Conservation (phyloP, 1,284 basidiomycete species). For the Ustilago nuda region DNA sequence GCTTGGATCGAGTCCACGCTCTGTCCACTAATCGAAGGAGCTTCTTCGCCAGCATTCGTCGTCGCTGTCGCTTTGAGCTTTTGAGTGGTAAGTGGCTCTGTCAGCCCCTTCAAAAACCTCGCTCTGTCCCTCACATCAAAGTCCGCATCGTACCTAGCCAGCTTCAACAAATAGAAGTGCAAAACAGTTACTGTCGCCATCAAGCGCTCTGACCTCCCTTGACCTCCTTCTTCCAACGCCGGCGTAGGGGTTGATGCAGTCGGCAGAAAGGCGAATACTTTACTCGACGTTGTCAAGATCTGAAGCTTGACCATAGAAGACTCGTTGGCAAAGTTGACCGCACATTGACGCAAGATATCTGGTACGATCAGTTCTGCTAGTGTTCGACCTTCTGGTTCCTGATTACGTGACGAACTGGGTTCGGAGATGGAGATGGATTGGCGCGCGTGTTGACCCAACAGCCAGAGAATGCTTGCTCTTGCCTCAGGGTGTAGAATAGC, state of each 20-base stretch:
- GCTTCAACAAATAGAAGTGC: conserved; percentile 56
- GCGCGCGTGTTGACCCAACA: conserved; percentile 63
- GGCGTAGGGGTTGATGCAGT: conserved; percentile 11
- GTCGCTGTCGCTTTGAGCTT: not conserved
- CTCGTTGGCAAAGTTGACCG: conserved; percentile 63
- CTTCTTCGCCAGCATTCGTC: not conserved
- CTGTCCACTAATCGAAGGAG: not conserved
- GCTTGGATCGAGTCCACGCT: conserved; percentile 27
- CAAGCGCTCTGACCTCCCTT: conserved; percentile 26
- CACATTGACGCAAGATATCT: conserved; percentile 63
- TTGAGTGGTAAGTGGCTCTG: conserved; percentile 26
- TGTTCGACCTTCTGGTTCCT: conserved; percentile 24
- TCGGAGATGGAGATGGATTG: conserved; percentile 19
- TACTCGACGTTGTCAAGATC: conserved; percentile 61
- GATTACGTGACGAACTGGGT: not conserved
- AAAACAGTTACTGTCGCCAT: conserved; percentile 35
- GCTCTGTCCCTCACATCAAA: conserved; percentile 65
- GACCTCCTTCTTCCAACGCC: conserved; percentile 9
- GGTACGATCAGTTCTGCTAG: conserved; percentile 59
- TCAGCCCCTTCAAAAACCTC: conserved; percentile 60
- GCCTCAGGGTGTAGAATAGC: conserved; percentile 48
- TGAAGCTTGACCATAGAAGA: conserved; percentile 48
- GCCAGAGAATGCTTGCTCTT: conserved; percentile 61
- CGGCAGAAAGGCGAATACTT: conserved; percentile 51
- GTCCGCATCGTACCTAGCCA: conserved; percentile 56